These are phyloP conservation scores for Pseudopithomyces chartarum DNA, from an alignment of 2,329 filamentous ascomycete species.

Conservation along the genomic window DNA sequence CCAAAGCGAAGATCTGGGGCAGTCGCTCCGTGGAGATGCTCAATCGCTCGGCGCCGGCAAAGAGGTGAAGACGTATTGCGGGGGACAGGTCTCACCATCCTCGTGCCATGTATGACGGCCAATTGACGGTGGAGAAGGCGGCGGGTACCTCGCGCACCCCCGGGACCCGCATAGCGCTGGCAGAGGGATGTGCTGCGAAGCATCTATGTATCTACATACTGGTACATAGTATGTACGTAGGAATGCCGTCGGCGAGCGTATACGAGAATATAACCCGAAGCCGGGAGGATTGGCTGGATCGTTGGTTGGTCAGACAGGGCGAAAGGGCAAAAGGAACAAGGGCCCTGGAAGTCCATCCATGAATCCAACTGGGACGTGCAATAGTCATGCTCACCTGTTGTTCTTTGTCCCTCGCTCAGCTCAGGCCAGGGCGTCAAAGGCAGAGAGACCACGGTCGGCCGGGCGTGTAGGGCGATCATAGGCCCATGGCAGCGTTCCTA, in stretches of 20 bases:
- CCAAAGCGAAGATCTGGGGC: constrained; percentile 10
- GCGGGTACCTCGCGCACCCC: constrained; percentile 17
- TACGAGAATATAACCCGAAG: no score
- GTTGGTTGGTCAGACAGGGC: no score
- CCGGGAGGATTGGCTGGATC: no score
- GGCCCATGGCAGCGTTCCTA: constrained; percentile 7
- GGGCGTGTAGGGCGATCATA: constrained; percentile 30
- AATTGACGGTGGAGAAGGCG: constrained; percentile 13
- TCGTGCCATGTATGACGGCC: constrained; percentile 4
- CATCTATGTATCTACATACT: no score
- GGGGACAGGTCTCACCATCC: constrained; percentile 5
- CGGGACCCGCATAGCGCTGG: not conserved
- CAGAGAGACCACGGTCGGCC: not conserved
- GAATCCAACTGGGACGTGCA: no score
- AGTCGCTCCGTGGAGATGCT: constrained; percentile 39
- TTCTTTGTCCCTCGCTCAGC: no score
- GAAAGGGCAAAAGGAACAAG: no score
- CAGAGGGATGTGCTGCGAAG: no score
- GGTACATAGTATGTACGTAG: not conserved
- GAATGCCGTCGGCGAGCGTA: constrained; percentile 17
- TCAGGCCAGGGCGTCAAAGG: not conserved
- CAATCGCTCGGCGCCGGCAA: constrained; percentile 18
- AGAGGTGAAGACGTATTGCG: constrained; percentile 13
- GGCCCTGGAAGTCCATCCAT: no score
- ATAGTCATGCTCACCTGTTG: no score